Percentiles rank a stretch among this genome's conserved stretches.
These are phyloP conservation scores for Elsinoe necatrix DNA, from an alignment of 2,329 filamentous ascomycete species.

Conservation along the genomic window DNA sequence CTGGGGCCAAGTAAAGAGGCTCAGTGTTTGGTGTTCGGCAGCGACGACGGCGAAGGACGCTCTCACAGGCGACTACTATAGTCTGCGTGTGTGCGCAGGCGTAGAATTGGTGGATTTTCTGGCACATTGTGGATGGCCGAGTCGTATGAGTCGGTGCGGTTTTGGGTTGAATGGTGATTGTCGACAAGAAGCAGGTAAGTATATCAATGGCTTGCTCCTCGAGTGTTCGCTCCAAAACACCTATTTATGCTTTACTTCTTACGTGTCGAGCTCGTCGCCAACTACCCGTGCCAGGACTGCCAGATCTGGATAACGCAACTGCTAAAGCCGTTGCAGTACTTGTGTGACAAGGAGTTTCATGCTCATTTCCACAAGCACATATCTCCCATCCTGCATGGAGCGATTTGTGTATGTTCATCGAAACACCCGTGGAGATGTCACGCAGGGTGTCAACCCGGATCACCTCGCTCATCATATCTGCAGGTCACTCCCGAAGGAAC, in stretches of 20 bases:
- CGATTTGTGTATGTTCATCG: background rate
- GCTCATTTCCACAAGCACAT: background rate
- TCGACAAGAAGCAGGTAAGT: too few species aligned
- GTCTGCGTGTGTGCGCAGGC: background rate
- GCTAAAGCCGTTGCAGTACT: background rate
- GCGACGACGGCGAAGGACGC: background rate
- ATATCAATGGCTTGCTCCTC: too few species aligned
- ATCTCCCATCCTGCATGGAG: background rate
- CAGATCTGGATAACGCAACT: background rate
- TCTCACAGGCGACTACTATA: background rate
- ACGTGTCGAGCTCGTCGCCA: background rate
- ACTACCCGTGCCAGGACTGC: background rate
- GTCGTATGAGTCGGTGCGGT: background rate
- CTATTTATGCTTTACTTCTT: background rate
- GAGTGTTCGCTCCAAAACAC: too few species aligned
- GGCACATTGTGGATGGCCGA: background rate
- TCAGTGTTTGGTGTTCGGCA: background rate
- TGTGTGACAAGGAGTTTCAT: background rate
- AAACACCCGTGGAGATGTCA: too few species aligned
- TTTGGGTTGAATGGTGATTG: background rate
- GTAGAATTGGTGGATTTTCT: conserved; percentile 3
- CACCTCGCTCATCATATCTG: background rate
- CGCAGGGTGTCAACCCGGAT: background rate
- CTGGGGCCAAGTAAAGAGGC: background rate
- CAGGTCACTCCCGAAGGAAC: background rate